Evolutionary conservation across 768 basidiomycete genomes (phyloP).

Genomic region (Calocybe gangraenosa): DNA sequence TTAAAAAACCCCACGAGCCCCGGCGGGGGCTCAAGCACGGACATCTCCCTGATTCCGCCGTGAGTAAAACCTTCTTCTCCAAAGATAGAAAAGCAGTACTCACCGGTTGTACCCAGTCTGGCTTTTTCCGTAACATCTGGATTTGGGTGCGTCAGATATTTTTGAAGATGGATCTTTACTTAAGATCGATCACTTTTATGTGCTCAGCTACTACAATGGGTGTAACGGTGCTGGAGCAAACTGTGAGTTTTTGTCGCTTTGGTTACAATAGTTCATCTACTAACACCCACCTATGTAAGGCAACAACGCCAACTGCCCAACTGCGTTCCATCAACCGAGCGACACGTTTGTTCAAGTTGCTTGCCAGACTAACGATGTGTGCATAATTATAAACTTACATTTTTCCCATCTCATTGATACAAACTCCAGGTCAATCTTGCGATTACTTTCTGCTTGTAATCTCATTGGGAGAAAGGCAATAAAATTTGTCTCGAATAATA

Average conservation of each 20-base stretch:
- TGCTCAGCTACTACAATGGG: conserved; percentile 39
- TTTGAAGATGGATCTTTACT: too few species aligned
- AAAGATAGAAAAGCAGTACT: too few species aligned
- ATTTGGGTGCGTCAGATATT: too few species aligned
- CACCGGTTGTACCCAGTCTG: too few species aligned
- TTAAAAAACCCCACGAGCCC: too few species aligned
- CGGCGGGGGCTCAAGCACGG: too few species aligned
- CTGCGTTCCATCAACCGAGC: conserved; percentile 31
- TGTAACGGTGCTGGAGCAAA: conserved; percentile 39
- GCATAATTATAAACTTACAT: not conserved
- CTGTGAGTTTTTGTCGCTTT: conserved; percentile 26
- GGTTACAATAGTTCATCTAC: not conserved
- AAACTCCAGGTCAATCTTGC: conserved; percentile 12
- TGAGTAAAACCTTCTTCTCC: too few species aligned
- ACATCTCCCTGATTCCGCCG: too few species aligned
- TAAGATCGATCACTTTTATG: too few species aligned
- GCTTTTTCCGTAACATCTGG: too few species aligned
- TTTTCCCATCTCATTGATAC: too few species aligned
- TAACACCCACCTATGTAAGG: conserved; percentile 24
- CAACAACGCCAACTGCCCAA: conserved; percentile 26
- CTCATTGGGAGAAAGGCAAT: not conserved
- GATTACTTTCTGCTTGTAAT: conserved; percentile 16
- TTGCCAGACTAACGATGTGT: conserved; percentile 13
- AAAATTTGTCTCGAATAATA: too few species aligned
- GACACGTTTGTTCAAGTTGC: conserved; percentile 35